A percentile compares a stretch with the other conserved stretches of the same genome.
These are phyloP conservation scores for Oryza rufipogon DNA, from an alignment of 176 grass and related monocot species.

Conservation along the genomic window DNA sequence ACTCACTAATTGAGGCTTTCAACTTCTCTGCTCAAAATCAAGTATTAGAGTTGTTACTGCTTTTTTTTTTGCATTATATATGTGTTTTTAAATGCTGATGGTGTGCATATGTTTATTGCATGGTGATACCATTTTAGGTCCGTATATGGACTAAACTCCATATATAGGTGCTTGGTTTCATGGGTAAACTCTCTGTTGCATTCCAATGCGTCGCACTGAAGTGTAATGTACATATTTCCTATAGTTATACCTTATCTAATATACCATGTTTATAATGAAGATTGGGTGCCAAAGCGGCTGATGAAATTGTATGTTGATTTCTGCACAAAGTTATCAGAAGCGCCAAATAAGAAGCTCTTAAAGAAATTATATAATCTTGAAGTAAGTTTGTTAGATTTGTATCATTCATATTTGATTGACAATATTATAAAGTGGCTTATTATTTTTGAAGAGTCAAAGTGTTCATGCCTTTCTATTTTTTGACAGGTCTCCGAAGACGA, in stretches of 20 bases:
- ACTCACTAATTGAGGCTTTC: neutral
- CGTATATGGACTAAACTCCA: neutral
- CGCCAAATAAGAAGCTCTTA: constrained; percentile 71
- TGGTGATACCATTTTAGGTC: constrained; percentile 10
- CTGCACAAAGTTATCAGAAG: constrained; percentile 77
- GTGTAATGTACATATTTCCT: neutral
- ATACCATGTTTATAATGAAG: constrained; percentile 40
- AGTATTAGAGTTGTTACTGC: neutral
- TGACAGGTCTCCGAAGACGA: constrained; percentile 96
- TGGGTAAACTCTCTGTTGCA: constrained; percentile 7
- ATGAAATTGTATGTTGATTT: constrained; percentile 93
- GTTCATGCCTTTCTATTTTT: constrained; percentile 34
- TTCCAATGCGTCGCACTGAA: constrained; percentile 21
- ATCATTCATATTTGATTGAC: constrained; percentile 36
- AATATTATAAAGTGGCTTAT: constrained; percentile 20
- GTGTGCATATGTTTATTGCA: neutral
- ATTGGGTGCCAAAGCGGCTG: constrained; percentile 91
- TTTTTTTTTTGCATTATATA: neutral
- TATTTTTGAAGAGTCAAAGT: constrained; percentile 42
- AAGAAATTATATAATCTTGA: constrained; percentile 89
- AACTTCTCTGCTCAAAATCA: constrained; percentile 2
- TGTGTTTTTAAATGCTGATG: neutral
- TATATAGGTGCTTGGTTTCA: constrained; percentile 13
- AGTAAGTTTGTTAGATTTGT: constrained; percentile 51
- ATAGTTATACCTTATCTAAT: constrained; percentile 20